phyloP scores from a whole-genome alignment of 2,329 filamentous ascomycete genomes.

The Xylariaceae sp. region DNA sequence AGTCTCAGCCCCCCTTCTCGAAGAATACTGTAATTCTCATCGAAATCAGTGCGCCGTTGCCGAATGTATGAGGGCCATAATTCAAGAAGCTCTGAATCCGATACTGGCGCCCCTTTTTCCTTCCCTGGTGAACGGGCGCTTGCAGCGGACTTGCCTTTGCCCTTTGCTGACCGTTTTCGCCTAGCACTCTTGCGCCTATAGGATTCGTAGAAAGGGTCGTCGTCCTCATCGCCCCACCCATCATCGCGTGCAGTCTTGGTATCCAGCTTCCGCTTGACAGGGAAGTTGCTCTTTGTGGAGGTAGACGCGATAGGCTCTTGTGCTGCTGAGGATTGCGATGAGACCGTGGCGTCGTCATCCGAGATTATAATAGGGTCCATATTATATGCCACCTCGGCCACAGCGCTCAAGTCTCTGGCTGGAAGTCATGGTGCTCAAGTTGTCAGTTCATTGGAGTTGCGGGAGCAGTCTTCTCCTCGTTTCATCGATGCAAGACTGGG shows the following conservation, averaged over 20 bases:
- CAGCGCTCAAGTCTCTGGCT: too few relatives aligned
- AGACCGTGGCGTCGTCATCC: slow-evolving; percentile 23
- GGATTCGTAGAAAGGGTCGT: slow-evolving; percentile 14
- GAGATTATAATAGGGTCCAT: slow-evolving; percentile 15
- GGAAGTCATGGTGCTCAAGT: too few relatives aligned
- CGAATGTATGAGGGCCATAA: slow-evolving; percentile 71
- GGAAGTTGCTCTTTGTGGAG: slow-evolving; percentile 3
- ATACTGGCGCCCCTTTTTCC: slow-evolving; percentile 21
- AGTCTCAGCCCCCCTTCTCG: slow-evolving; percentile 67
- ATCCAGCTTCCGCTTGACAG: slow-evolving; percentile 21
- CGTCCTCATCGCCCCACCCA: slow-evolving; percentile 28
- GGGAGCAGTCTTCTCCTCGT: too few relatives aligned
- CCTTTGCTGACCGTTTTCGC: slow-evolving; percentile 9
- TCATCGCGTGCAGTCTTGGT: slow-evolving; percentile 7
- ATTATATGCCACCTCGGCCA: too few relatives aligned
- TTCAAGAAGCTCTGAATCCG: slow-evolving; percentile 40
- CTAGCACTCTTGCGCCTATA: slow-evolving; percentile 20
- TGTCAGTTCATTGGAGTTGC: too few relatives aligned
- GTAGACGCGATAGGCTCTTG: slow-evolving; percentile 1
- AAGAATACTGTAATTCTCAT: slow-evolving; percentile 53
- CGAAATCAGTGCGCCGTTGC: slow-evolving; percentile 64
- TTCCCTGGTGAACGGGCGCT: slow-evolving; percentile 11
- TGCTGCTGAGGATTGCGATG: slow-evolving; percentile 14
- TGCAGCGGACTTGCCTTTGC: slow-evolving; percentile 15
- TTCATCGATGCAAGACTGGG: too few relatives aligned